Conservation (phyloP, 2,329 filamentous ascomycete genomes). For the Knufia petricola region DNA sequence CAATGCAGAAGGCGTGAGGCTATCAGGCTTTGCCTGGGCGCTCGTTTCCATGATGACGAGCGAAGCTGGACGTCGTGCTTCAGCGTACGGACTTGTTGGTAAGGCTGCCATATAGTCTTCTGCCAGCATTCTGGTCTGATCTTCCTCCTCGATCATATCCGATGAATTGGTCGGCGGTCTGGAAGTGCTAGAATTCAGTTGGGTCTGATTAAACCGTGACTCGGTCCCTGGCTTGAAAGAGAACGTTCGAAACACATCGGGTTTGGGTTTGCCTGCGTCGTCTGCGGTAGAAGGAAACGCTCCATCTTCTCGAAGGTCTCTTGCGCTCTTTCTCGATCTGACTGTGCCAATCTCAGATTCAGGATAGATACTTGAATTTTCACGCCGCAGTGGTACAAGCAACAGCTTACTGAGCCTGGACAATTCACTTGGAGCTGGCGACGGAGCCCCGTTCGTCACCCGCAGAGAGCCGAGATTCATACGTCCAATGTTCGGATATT, state of each 20-base stretch:
- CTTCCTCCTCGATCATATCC: not conserved
- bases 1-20: not conserved
- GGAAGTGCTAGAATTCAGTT: not conserved
- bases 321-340: not conserved
- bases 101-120: slow-evolving; percentile 22
- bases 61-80: slow-evolving; percentile 4
- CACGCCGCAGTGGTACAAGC: slow-evolving; percentile 1
- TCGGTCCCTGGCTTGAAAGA: slow-evolving; percentile 6
- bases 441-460: slow-evolving; percentile 23
- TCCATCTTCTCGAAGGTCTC: not conserved
- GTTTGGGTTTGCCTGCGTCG: not conserved
- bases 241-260: not conserved
- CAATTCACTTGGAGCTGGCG: slow-evolving; percentile 21
- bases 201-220: not conserved
- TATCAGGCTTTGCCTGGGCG: not conserved
- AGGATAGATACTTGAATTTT: slow-evolving; percentile 20
- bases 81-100: slow-evolving; percentile 16
- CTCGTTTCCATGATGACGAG: not conserved
- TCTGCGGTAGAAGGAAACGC: not conserved
- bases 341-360: slow-evolving; percentile 12
- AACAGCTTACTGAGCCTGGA: slow-evolving; percentile 13
- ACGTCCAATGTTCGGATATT: slow-evolving; percentile 19
- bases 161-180: not conserved
- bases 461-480: slow-evolving; percentile 19
- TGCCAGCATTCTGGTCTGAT: slow-evolving; percentile 16